Evolutionary conservation across 108 stramenopile species (phyloP).

Genomic region (Cyclostephanos invisitatus): DNA sequence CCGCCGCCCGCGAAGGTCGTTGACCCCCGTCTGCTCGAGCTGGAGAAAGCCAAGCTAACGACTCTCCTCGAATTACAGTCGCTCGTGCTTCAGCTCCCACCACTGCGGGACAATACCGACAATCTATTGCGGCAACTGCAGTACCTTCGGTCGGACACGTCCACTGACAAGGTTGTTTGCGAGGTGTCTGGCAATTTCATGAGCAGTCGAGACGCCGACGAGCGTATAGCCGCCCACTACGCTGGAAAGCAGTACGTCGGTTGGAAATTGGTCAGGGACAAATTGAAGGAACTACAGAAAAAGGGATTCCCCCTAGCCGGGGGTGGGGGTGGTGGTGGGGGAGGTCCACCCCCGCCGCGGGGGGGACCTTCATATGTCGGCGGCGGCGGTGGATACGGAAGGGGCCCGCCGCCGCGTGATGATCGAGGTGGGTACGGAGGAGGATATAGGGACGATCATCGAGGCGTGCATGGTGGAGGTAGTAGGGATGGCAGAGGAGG

Average conservation of each 20-base stretch:
- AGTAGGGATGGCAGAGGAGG: constrained; percentile 43
- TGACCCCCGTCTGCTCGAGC: constrained; percentile 34
- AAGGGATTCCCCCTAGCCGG: constrained; percentile 36
- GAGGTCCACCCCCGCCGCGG: neutral
- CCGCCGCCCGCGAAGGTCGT: constrained; percentile 5
- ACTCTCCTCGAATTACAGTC: constrained; percentile 42
- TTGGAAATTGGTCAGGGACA: constrained; percentile 91
- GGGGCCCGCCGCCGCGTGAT: constrained; percentile 18
- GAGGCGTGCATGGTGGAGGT: constrained; percentile 22
- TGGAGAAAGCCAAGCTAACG: constrained; percentile 57
- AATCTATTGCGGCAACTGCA: constrained; percentile 64
- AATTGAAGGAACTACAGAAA: constrained; percentile 78
- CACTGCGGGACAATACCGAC: constrained; percentile 68
- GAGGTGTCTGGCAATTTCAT: constrained; percentile 92
- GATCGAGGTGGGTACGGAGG: constrained; percentile 37
- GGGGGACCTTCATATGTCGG: constrained; percentile 5
- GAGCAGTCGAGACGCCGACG: constrained; percentile 89
- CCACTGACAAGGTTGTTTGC: constrained; percentile 88
- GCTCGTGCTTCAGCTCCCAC: constrained; percentile 51
- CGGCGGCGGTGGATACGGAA: constrained; percentile 27
- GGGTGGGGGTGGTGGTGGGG: constrained; percentile 25
- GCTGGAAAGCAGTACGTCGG: constrained; percentile 93
- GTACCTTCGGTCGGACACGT: constrained; percentile 76
- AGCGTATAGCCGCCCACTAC: constrained; percentile 91
- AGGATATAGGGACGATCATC: constrained; percentile 22